Base-by-base conservation (phyloP, 2,329 filamentous ascomycete species). In the Plenodomus lindquistii region DNA sequence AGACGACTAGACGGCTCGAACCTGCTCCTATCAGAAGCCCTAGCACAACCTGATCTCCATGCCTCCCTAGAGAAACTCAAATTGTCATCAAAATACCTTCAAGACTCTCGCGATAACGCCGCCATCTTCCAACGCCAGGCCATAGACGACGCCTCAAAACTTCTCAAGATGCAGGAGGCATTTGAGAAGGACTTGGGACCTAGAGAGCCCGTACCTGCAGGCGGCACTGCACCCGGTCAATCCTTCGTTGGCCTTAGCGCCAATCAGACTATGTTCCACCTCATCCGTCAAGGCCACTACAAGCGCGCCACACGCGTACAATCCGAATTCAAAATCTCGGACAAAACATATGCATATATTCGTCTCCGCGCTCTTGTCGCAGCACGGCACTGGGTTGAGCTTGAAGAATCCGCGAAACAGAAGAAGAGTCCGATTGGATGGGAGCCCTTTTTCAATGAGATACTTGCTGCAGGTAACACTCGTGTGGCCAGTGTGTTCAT, bases 361-460 rank as follows among this genome's bases (percentile, higher is more conserved):
- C 87, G 91, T 54, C 80, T 99, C 21, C 85, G 93, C 61, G 94
- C 92, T 0, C 81, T 97, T 42, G 91, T 99, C 2, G 88, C 89
- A 15, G 91, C 91, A 69, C 83, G 94, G 46, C 89, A 96, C 67
- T 99, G 92, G 91, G 85, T 84, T 42, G 93, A 97, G 70, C 82
- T 99, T 48, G 92, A 97, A 70, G 92, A 97, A 60, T 83, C 91
- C 60, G 83, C 84, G 29, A 88, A 86, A 65, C 84, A 73, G 34
- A 82, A 89, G 66, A 96, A 92, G 73, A 94, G 88, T 49, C 90
- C 93, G 0, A 97, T 99, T 68, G 93, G 93, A 10, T 99, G 94
- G 94, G 91, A 96, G 85, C 91, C 93, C 0, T 99, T 96, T 74
- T 97, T 89, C 78, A 95, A 94, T 67, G 87, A 95, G 63, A 85